Base-by-base conservation (phyloP, 306 rosid genomes). In the Leucaena leucocephala region DNA sequence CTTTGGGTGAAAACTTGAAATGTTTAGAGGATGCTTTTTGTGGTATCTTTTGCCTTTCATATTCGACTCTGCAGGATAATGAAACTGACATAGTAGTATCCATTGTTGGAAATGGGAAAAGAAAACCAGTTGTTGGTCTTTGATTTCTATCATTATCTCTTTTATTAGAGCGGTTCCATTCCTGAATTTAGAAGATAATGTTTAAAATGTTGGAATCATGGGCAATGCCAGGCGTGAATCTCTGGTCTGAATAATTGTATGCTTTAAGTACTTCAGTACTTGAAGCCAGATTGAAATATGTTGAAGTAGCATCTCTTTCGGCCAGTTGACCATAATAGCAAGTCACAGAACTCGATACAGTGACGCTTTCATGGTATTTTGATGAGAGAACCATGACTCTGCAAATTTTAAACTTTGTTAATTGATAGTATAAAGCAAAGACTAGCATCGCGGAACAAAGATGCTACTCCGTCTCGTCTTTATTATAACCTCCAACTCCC, bases 1-100 rank as follows among this genome's bases (percentile, higher is more conserved):
- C 8, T 19, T 17, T 6, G 2, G 10, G 62, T 7, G 62, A 21
- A 55, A 55, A 8, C 62, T 55, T 3, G 13, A 52, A 52, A 17
- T 55, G 62, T 17, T 70, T 27, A 27, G 70, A 65, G 68, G 82
- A 67, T 72, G 80, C 72, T 50, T 72, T 76, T 72, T 68, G 66
- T 46, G 59, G 48, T 84, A 74, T 38, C 66, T 48, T 71, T 40
- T 64, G 65, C 11, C 35, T 50, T 74, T 69, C 22, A 48, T 48
- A 19, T 67, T 48, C 17, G 44, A 38, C 45, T 36, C 81, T 42
- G 54, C n/a, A 55, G 49, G 39, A 52, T 59, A 72, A 62, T 76
- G 68, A 66, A 39, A 77, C 69, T 67, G 76, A 78, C 74, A 39
- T 12, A 15, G 76, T 7, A 16, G 71, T 11, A 38, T 22, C 22